Percentiles rank a stretch among this genome's conserved stretches.
These are phyloP conservation scores for Aspergillus sclerotiicarbonarius DNA, from an alignment of 495 filamentous ascomycete genomes.

Conservation along the genomic window DNA sequence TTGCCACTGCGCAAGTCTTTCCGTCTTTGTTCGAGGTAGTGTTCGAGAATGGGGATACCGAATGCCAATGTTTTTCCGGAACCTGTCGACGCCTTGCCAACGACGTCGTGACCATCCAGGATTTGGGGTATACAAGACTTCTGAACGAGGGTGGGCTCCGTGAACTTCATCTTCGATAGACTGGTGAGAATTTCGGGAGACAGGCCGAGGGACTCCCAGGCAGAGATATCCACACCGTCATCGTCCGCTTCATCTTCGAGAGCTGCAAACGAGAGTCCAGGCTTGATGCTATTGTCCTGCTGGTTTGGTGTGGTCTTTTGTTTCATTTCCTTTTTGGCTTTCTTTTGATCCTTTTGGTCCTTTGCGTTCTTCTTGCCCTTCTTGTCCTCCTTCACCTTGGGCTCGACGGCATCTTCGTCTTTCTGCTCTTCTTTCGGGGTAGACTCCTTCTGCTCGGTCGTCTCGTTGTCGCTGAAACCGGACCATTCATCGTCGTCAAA, in stretches of 20 bases:
- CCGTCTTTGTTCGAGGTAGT: slow-evolving; percentile 39
- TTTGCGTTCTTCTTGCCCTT: slow-evolving; percentile 36
- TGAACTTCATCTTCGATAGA: slow-evolving; percentile 75
- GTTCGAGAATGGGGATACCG: slow-evolving; percentile 54
- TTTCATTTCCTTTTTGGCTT: slow-evolving; percentile 29
- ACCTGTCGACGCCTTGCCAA: slow-evolving; percentile 94
- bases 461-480: slow-evolving; percentile 50
- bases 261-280: slow-evolving; percentile 38
- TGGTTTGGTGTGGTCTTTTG: slow-evolving; percentile 24
- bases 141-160: slow-evolving; percentile 79
- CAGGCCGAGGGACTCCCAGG: slow-evolving; percentile 71
- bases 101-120: slow-evolving; percentile 79
- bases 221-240: slow-evolving; percentile 57
- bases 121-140: slow-evolving; percentile 74
- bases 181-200: slow-evolving; percentile 65
- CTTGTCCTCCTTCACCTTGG: slow-evolving; percentile 20
- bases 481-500: slow-evolving; percentile 56
- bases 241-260: slow-evolving; percentile 44
- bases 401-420: slow-evolving; percentile 19
- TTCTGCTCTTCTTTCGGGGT: slow-evolving; percentile 23
- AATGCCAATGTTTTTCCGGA: slow-evolving; percentile 99
- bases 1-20: slow-evolving; percentile 17
- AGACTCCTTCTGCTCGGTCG: slow-evolving; percentile 21
- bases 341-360: slow-evolving; percentile 35
- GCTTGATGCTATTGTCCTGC: slow-evolving; percentile 27